Evolutionary conservation across 2,329 filamentous ascomycete species (phyloP).

Genomic region (Elsinoe ampelina): DNA sequence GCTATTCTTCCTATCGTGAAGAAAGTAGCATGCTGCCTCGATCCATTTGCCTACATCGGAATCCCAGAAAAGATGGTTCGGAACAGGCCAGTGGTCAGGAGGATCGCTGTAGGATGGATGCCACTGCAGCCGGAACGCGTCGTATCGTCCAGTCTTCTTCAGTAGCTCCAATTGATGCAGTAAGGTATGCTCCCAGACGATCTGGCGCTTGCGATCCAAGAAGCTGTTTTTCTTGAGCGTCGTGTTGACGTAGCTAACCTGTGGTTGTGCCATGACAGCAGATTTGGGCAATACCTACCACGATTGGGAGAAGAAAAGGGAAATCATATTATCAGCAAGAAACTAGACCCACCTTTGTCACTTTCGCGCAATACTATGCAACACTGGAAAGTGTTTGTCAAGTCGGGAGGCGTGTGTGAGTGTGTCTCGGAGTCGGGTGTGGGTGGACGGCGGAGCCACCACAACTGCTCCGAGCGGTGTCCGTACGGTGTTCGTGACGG

Average conservation of each 20-base stretch:
- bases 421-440: background rate
- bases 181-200: conserved; percentile 37
- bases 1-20: conserved; percentile 34
- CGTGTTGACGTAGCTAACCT: conserved; percentile 31
- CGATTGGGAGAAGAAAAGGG: too few relatives aligned
- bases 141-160: conserved; percentile 42
- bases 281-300: background rate
- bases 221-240: conserved; percentile 27
- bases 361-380: too few relatives aligned
- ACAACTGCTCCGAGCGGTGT: too few relatives aligned
- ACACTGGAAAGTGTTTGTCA: too few relatives aligned
- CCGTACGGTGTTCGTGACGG: too few relatives aligned
- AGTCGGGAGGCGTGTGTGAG: background rate
- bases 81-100: conserved; percentile 45
- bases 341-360: too few relatives aligned
- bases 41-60: conserved; percentile 53
- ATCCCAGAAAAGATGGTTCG: conserved; percentile 49
- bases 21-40: conserved; percentile 52
- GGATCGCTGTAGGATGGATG: conserved; percentile 46
- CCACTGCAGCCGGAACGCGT: conserved; percentile 51
- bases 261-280: conserved; percentile 31
- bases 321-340: too few relatives aligned
- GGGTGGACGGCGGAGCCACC: background rate
- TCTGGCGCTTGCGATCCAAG: conserved; percentile 31
- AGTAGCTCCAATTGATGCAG: conserved; percentile 45